Conservation (phyloP, 192 early-diverging fungal species). For the Coemansia sp. region DNA sequence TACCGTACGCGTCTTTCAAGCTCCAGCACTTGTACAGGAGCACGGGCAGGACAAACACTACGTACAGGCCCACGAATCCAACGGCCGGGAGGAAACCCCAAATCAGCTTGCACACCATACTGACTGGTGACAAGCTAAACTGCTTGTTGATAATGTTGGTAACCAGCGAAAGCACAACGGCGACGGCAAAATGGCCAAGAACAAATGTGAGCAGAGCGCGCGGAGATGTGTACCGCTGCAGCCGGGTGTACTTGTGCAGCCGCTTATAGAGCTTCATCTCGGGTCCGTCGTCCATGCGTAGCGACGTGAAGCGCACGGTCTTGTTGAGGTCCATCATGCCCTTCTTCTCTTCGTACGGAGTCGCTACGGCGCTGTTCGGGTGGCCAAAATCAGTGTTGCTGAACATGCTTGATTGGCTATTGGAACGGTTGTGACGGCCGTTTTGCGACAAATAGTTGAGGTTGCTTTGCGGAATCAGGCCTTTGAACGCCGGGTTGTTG, state of each 20-base stretch:
- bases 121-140: slow-evolving; percentile 30
- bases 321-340: slow-evolving; percentile 2
- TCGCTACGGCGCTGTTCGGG: neutral
- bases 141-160: slow-evolving; percentile 45
- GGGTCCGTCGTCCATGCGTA: slow-evolving; percentile 3
- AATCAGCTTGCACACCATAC: slow-evolving; percentile 22
- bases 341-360: slow-evolving; percentile 23
- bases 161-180: slow-evolving; percentile 24
- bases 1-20: slow-evolving; percentile 45
- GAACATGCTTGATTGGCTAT: slow-evolving; percentile 38
- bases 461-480: slow-evolving; percentile 21
- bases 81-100: slow-evolving; percentile 40
- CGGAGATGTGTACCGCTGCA: slow-evolving; percentile 32
- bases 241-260: slow-evolving; percentile 32
- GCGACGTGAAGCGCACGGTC: slow-evolving; percentile 7
- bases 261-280: slow-evolving; percentile 26
- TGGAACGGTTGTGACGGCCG: slow-evolving; percentile 8
- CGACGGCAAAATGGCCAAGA: slow-evolving; percentile 12
- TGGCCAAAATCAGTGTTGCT: slow-evolving; percentile 32
- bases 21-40: slow-evolving; percentile 35
- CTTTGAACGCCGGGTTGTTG: slow-evolving; percentile 30
- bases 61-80: slow-evolving; percentile 8
- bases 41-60: slow-evolving; percentile 22
- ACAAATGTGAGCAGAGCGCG: slow-evolving; percentile 21
- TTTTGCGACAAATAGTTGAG: slow-evolving; percentile 9